These are phyloP conservation scores for Pycnococcus provasolii DNA, from an alignment of 139 green algal species.

Conservation along the genomic window DNA sequence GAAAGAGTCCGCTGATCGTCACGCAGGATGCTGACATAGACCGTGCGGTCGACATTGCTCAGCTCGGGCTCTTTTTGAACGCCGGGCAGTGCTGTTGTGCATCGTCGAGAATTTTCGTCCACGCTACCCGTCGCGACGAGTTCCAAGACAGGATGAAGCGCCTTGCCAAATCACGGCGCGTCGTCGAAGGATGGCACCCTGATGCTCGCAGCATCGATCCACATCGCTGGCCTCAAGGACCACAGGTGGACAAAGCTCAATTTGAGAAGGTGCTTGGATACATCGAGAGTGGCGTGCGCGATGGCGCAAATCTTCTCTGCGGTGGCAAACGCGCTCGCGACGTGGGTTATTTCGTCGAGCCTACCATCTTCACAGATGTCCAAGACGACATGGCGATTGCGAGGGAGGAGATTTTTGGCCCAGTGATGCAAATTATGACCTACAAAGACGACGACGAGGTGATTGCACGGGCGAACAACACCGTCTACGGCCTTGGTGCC, in stretches of 20 bases:
- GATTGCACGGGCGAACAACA: slow-evolving; percentile 50
- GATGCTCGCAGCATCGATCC: too few species aligned
- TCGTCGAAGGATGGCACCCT: too few species aligned
- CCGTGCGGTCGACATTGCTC: slow-evolving; percentile 45
- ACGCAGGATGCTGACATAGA: slow-evolving; percentile 49
- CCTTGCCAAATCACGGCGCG: too few species aligned
- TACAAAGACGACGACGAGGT: slow-evolving; percentile 56
- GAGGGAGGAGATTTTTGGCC: slow-evolving; percentile 55
- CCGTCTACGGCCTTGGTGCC: slow-evolving; percentile 54
- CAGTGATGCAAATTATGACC: slow-evolving; percentile 56
- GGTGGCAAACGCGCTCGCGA: slow-evolving; percentile 29
- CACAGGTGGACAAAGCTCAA: slow-evolving; percentile 46
- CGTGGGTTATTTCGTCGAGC: slow-evolving; percentile 56
- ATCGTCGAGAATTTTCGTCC: slow-evolving; percentile 50
- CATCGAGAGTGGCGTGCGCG: slow-evolving; percentile 36
- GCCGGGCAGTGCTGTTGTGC: slow-evolving; percentile 55
- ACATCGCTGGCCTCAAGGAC: slow-evolving; percentile 9
- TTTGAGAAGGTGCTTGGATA: slow-evolving; percentile 51
- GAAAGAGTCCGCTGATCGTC: slow-evolving; percentile 56
- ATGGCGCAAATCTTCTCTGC: slow-evolving; percentile 37
- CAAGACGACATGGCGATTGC: slow-evolving; percentile 47
- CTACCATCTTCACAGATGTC: slow-evolving; percentile 41
- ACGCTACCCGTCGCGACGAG: slow-evolving; percentile 57
- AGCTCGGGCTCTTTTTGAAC: slow-evolving; percentile 67
- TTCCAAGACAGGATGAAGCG: slow-evolving; percentile 43